Conservation (phyloP, 192 early-diverging fungal genomes). For the Entophlyctis helioformis region DNA sequence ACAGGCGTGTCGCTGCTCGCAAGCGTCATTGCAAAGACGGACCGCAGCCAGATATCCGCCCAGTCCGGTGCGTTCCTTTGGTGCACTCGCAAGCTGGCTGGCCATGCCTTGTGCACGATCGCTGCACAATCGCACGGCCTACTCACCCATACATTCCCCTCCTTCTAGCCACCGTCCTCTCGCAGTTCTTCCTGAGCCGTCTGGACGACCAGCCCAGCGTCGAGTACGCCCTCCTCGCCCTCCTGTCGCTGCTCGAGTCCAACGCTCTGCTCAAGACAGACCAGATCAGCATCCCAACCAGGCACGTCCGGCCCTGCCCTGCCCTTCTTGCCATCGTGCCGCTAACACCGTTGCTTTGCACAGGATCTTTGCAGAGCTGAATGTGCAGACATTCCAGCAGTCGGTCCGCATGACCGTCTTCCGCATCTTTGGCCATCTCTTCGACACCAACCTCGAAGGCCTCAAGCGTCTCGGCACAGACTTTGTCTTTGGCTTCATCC, state of each 20-base stretch:
- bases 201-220: constrained; percentile 31
- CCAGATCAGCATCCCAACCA: constrained; percentile 8
- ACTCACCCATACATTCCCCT: background rate
- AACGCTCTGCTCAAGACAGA: constrained; percentile 10
- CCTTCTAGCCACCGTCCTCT: constrained; percentile 16
- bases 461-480: constrained; percentile 26
- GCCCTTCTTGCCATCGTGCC: no score
- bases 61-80: background rate
- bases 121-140: no score
- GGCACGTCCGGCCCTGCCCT: no score
- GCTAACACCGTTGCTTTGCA: no score
- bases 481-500: constrained; percentile 75
- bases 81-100: background rate
- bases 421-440: constrained; percentile 54
- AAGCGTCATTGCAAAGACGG: background rate
- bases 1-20: constrained; percentile 6
- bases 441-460: constrained; percentile 51
- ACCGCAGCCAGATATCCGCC: background rate
- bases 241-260: constrained; percentile 41
- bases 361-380: constrained; percentile 70
- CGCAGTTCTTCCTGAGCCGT: constrained; percentile 29
- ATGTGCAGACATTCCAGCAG: constrained; percentile 89
- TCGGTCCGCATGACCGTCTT: constrained; percentile 63
- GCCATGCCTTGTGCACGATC: no score
- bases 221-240: constrained; percentile 16